Evolutionary conservation across 148 eudicot genomes (phyloP).

Genomic region (Rhododendron molle): DNA sequence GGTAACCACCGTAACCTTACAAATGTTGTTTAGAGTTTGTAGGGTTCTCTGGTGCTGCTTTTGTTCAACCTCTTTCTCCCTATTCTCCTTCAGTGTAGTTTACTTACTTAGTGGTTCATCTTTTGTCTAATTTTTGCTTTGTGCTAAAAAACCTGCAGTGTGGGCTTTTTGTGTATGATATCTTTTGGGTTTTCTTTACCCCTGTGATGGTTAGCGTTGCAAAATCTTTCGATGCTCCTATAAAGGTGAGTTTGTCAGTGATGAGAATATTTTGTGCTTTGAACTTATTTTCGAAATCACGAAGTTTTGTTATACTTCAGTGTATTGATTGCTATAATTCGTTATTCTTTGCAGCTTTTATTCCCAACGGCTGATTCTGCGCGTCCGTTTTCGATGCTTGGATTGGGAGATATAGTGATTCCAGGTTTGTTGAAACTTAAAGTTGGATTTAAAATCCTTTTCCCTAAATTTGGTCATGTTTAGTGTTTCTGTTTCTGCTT

Average conservation of each 20-base stretch:
- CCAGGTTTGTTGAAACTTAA: slow-evolving; percentile 56
- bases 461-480: slow-evolving; percentile 3
- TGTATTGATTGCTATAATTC: not conserved
- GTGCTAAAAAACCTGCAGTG: slow-evolving; percentile 45
- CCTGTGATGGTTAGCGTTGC: slow-evolving; percentile 99
- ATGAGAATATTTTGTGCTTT: not conserved
- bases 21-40: not conserved
- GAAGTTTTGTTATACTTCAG: not conserved
- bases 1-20: not conserved
- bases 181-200: slow-evolving; percentile 99
- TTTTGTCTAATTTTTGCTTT: not conserved
- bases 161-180: slow-evolving; percentile 92
- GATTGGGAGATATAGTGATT: slow-evolving; percentile 96
- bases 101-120: not conserved
- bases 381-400: slow-evolving; percentile 96
- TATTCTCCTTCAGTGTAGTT: not conserved
- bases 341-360: slow-evolving; percentile 64
- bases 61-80: not conserved
- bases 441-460: not conserved
- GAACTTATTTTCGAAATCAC: not conserved
- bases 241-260: slow-evolving; percentile 61
- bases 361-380: slow-evolving; percentile 76
- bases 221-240: slow-evolving; percentile 97
- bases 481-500: slow-evolving; percentile 4
- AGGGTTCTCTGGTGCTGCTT: not conserved